Evolutionary conservation across 1,284 basidiomycete species (phyloP), one percentile per base, ranked within the genome.

Genomic region (Ustilago sp.): DNA sequence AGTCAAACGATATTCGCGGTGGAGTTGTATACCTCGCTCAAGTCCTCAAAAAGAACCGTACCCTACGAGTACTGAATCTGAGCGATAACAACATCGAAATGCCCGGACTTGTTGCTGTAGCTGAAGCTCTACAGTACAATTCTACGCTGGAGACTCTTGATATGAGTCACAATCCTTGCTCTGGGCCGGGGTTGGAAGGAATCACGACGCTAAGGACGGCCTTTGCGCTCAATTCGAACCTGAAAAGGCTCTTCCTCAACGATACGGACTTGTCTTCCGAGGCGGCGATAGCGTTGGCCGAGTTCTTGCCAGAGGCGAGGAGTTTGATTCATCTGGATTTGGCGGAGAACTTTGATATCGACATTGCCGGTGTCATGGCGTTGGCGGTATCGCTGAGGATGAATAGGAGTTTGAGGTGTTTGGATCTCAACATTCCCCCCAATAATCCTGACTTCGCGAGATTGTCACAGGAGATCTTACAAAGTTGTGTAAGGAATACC

Each of bases 111-210:
- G 90, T 93, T 0, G 88, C 90, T 0, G 88, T 99, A 13, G 94
- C 94, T 0, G 96, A 98, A 86, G 93, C 94, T 13, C 87, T 99
- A 86, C 97, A 97, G 91, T 97, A 96, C 87, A 98, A 99, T 82
- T 91, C 93, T 3, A 92, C 92, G 54, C 88, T 99, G 28, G 96
- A 98, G 86, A 98, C 95, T 1, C 90, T 99, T 2, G 95, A 99
- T 86, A 86, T 99, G 59, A 93, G 92, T 86, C 91, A 92, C 82
- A 99, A 99, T 85, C 95, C 95, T 0, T 98, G 96, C 83, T 93
- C 91, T 69, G 94, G 94, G 0, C 93, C 94, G 1, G 89, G 89
- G 19, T 86, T 95, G 8, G 94, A 95, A 85, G 94, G 95, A 35
- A 74, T 82, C 54, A 87, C 80, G 17, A 75, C 79, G n/a, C 74